A percentile compares a stretch with the other conserved stretches of the same genome.
These are phyloP conservation scores for Lactifluus echinatus DNA, from an alignment of 768 basidiomycete genomes.

Conservation along the genomic window DNA sequence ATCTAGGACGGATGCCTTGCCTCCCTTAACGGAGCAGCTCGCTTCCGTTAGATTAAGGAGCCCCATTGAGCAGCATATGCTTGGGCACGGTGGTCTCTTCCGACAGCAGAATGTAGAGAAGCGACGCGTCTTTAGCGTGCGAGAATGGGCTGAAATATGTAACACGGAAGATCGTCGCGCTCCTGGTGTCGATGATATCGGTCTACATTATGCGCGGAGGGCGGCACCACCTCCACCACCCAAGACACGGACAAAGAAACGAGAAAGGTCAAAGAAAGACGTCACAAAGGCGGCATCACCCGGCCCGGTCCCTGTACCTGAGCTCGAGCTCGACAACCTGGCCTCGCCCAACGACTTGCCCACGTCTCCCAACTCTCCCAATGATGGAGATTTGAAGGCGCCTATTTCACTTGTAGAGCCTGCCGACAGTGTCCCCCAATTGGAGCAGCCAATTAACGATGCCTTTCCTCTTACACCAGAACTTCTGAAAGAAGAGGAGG, in stretches of 20 bases:
- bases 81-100: constrained; percentile 79
- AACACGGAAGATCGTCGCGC: constrained; percentile 61
- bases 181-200: constrained; percentile 64
- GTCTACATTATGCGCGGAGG: constrained; percentile 36
- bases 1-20: constrained; percentile 61
- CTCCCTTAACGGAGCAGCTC: constrained; percentile 63
- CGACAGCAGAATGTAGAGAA: constrained; percentile 89
- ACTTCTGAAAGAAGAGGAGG: constrained; percentile 20
- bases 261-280: constrained; percentile 32
- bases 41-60: constrained; percentile 68
- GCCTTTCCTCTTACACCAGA: constrained; percentile 11
- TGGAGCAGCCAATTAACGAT: neutral
- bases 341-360: neutral
- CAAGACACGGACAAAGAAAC: constrained; percentile 36
- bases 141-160: constrained; percentile 82
- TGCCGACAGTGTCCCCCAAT: neutral
- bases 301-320: constrained; percentile 8
- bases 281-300: constrained; percentile 36
- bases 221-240: constrained; percentile 28
- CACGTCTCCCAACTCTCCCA: constrained; percentile 5
- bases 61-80: constrained; percentile 92
- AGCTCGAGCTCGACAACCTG: neutral
- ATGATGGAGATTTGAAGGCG: neutral
- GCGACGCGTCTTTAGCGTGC: constrained; percentile 70
- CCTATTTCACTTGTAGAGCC: neutral